A percentile compares a stretch with the other conserved stretches of the same genome.
Conservation (phyloP, 1,284 basidiomycete species). For the Leccinum huronense region DNA sequence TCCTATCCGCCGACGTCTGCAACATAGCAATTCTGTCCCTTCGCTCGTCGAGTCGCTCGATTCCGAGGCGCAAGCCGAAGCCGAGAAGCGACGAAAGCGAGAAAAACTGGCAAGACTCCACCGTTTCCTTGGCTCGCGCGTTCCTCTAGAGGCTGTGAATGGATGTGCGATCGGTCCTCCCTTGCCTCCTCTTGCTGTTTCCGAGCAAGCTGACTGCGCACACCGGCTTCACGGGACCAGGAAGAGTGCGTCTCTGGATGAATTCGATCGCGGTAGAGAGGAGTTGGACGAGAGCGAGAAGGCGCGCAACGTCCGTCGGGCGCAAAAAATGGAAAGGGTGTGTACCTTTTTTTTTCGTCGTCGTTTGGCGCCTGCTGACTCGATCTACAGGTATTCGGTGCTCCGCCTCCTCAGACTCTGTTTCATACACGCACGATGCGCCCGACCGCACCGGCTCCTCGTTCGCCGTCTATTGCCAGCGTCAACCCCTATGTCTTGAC, state of each 20-base stretch:
- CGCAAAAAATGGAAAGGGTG: constrained; percentile 83
- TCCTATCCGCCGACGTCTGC: constrained; percentile 27
- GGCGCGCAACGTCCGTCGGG: constrained; percentile 71
- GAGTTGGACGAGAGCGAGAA: constrained; percentile 69
- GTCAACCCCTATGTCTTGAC: constrained; percentile 21
- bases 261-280: constrained; percentile 62
- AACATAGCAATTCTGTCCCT: constrained; percentile 38
- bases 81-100: constrained; percentile 62
- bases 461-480: constrained; percentile 23
- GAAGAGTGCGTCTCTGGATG: constrained; percentile 44
- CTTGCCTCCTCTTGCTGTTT: constrained; percentile 41
- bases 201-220: constrained; percentile 23
- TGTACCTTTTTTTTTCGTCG: constrained; percentile 19
- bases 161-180: constrained; percentile 45
- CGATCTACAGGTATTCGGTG: constrained; percentile 65
- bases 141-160: constrained; percentile 66
- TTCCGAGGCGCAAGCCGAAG: constrained; percentile 53
- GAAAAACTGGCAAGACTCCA: constrained; percentile 75
- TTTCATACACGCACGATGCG: constrained; percentile 57
- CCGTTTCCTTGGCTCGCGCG: constrained; percentile 74
- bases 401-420: constrained; percentile 70
- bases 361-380: constrained; percentile 11
- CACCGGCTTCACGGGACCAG: constrained; percentile 13
- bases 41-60: constrained; percentile 51
- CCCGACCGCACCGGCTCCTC: constrained; percentile 22